These are phyloP conservation scores for Sequoia sempervirens DNA, from an alignment of 75 land plant species.

Conservation along the genomic window DNA sequence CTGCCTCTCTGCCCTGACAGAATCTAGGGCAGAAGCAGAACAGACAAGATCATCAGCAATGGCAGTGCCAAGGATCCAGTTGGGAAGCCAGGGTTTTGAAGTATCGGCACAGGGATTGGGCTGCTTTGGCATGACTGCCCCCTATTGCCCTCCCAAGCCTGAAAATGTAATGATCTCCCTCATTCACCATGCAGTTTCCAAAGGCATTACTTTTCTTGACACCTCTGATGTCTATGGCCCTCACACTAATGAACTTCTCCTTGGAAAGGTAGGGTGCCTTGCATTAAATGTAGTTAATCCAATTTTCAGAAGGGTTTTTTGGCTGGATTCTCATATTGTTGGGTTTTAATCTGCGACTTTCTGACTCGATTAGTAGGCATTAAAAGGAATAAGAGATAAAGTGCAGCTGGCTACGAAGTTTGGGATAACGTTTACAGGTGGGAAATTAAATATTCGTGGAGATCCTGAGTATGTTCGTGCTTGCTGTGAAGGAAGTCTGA, in stretches of 20 bases:
- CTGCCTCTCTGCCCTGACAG: too few relatives aligned
- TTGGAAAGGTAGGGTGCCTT: constrained; percentile 43
- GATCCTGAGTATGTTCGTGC: constrained; percentile 60
- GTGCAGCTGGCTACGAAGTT: constrained; percentile 7
- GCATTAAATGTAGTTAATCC: too few relatives aligned
- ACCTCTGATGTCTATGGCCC: constrained; percentile 66
- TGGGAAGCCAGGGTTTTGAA: constrained; percentile 50
- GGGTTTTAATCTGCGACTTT: background rate
- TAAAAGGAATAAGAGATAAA: constrained; percentile 23
- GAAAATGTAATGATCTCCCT: too few relatives aligned
- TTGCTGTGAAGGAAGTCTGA: constrained; percentile 55
- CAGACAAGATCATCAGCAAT: too few relatives aligned
- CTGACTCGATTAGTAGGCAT: constrained; percentile 9
- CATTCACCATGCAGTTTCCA: constrained; percentile 47
- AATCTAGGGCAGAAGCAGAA: too few relatives aligned
- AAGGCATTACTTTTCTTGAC: constrained; percentile 57
- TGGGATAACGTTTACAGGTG: background rate
- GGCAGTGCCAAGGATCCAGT: constrained; percentile 14
- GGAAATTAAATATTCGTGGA: constrained; percentile 23
- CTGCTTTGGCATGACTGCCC: constrained; percentile 69
- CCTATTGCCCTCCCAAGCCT: too few relatives aligned
- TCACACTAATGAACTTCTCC: constrained; percentile 46
- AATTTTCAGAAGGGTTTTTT: constrained; percentile 7
- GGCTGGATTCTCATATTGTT: background rate
- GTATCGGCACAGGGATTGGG: constrained; percentile 63